Evolutionary conservation across 2,329 filamentous ascomycete species (phyloP).

Genomic region (Colletotrichum theobromicola): DNA sequence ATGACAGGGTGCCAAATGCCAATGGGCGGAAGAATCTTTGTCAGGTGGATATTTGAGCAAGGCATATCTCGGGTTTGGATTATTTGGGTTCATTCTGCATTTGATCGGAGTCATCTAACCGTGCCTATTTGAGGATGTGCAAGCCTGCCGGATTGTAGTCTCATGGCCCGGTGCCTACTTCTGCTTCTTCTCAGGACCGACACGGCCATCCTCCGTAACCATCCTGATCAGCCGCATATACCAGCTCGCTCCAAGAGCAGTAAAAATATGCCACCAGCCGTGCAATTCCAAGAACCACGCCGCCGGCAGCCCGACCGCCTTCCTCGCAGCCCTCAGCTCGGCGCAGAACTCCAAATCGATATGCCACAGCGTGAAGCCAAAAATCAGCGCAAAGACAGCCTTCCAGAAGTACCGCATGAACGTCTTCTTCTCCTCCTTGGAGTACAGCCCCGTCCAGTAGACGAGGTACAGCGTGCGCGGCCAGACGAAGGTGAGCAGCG

Average conservation of each 20-base stretch:
- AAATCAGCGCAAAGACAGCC: conserved; percentile 38
- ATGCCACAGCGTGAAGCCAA: conserved; percentile 61
- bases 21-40: too few relatives aligned
- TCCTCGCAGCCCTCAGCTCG: conserved; percentile 49
- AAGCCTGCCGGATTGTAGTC: background rate
- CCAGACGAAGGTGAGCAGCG: conserved; percentile 35
- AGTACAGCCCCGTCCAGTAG: conserved; percentile 30
- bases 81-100: too few relatives aligned
- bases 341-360: conserved; percentile 60
- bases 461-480: conserved; percentile 40
- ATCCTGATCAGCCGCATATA: conserved; percentile 37
- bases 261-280: conserved; percentile 70
- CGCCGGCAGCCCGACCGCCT: conserved; percentile 56
- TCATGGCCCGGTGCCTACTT: background rate
- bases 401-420: conserved; percentile 31
- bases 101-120: too few relatives aligned
- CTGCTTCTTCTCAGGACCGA: background rate
- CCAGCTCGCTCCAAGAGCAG: conserved; percentile 55
- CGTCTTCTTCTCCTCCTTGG: conserved; percentile 30
- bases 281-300: conserved; percentile 63
- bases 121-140: too few relatives aligned
- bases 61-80: too few relatives aligned
- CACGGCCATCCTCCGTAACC: background rate
- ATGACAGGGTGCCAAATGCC: too few relatives aligned
- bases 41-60: too few relatives aligned